phyloP scores from a whole-genome alignment of 2,329 filamentous ascomycete genomes.

The Diaporthe eres region DNA sequence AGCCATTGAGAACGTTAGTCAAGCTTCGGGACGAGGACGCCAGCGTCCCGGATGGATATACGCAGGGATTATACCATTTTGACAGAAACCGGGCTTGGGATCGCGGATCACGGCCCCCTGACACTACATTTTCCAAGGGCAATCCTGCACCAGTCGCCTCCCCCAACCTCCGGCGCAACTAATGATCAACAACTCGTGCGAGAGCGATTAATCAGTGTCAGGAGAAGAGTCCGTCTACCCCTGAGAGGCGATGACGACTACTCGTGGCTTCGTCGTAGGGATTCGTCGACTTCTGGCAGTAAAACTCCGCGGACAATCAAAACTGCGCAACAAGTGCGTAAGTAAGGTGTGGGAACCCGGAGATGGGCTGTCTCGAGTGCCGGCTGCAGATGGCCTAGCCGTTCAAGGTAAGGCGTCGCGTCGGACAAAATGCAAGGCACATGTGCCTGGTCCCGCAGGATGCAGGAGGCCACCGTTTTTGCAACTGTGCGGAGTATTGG shows the following conservation, averaged over 20 bases:
- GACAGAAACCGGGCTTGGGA: conserved; percentile 25
- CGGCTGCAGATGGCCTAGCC: conserved; percentile 33
- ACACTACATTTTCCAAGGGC: background rate
- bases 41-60: conserved; percentile 27
- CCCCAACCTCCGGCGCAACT: conserved; percentile 17
- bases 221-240: background rate
- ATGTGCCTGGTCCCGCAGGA: conserved; percentile 35
- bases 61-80: conserved; percentile 24
- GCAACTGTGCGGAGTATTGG: conserved; percentile 26
- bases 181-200: conserved; percentile 28
- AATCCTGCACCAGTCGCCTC: conserved; percentile 22
- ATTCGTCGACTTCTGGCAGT: conserved; percentile 4
- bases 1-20: conserved; percentile 26
- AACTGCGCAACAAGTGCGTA: conserved; percentile 17
- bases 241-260: background rate
- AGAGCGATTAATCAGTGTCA: background rate
- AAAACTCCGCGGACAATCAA: conserved; percentile 34
- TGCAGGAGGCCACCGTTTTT: conserved; percentile 33
- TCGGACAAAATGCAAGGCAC: conserved; percentile 40
- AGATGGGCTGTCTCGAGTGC: conserved; percentile 29
- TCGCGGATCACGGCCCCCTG: conserved; percentile 20
- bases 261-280: conserved; percentile 12
- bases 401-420: conserved; percentile 18
- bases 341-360: conserved; percentile 18
- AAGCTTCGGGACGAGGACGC: conserved; percentile 33